These are phyloP conservation scores for Podosphaera xanthii DNA, from an alignment of 2,329 filamentous ascomycete genomes.

Conservation along the genomic window DNA sequence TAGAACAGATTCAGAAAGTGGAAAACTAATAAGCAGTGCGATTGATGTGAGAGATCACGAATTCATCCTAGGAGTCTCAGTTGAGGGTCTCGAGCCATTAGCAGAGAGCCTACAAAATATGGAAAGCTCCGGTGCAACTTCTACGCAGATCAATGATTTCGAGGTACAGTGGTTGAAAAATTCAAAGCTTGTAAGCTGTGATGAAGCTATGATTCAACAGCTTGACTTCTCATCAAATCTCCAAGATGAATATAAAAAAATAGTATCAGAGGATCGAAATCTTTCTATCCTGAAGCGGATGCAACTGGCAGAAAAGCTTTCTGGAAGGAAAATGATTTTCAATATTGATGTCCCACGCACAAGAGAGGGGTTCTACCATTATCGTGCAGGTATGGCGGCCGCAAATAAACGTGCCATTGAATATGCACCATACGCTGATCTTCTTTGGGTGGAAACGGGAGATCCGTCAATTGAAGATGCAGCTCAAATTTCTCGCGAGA, in stretches of 20 bases:
- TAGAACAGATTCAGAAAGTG: conserved; percentile 85
- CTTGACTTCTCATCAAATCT: conserved; percentile 40
- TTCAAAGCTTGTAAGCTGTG: conserved; percentile 70
- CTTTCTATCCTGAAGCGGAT: conserved; percentile 61
- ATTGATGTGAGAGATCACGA: conserved; percentile 92
- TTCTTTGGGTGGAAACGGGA: conserved; percentile 92
- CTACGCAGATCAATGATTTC: conserved; percentile 61
- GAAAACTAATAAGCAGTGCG: conserved; percentile 69
- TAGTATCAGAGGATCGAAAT: conserved; percentile 40
- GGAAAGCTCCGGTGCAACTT: conserved; percentile 58
- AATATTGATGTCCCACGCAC: conserved; percentile 83
- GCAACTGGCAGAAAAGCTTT: conserved; percentile 42
- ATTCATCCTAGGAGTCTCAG: conserved; percentile 74
- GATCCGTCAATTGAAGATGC: conserved; percentile 67
- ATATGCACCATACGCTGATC: conserved; percentile 79
- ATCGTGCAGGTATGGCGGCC: conserved; percentile 57
- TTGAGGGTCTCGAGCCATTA: conserved; percentile 50
- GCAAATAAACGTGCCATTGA: conserved; percentile 84
- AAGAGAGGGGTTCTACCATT: conserved; percentile 85
- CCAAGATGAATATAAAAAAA: conserved; percentile 42
- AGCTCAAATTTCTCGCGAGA: conserved; percentile 49
- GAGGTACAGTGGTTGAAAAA: conserved; percentile 76
- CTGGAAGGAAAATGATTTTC: conserved; percentile 51
- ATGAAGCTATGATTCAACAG: conserved; percentile 67
- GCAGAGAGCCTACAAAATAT: conserved; percentile 77